Percentiles rank a stretch among this genome's conserved stretches.
Conservation (phyloP, 495 filamentous ascomycete species). For the Trichoderma asperelloides region DNA sequence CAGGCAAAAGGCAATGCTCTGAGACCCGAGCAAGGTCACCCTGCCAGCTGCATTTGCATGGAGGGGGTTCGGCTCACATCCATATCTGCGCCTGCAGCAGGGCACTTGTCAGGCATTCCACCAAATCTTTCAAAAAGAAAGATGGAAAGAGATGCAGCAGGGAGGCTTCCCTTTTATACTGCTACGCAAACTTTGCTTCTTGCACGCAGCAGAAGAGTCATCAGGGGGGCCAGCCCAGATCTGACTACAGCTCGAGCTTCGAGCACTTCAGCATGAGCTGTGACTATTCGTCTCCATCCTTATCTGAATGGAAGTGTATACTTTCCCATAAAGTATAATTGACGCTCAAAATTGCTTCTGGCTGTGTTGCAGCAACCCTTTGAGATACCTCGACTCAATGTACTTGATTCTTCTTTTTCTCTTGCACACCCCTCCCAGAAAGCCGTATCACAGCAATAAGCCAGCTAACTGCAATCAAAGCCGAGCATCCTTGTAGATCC, state of each 20-base stretch:
- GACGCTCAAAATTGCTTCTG: neutral
- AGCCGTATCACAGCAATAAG: neutral
- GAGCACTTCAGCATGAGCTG: neutral
- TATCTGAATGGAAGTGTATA: neutral
- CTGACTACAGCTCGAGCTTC: constrained; percentile 5
- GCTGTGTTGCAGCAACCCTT: neutral
- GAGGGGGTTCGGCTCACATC: neutral
- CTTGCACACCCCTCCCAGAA: neutral
- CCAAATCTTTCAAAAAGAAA: neutral
- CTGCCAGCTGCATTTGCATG: neutral
- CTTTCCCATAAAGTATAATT: neutral
- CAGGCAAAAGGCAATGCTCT: neutral
- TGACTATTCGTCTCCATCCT: constrained; percentile 5
- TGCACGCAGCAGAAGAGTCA: constrained; percentile 2
- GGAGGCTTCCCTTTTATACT: constrained; percentile 1
- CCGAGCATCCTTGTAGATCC: neutral
- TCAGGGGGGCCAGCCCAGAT: neutral
- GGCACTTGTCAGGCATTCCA: neutral
- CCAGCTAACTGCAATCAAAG: neutral
- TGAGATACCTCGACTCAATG: neutral
- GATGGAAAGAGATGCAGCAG: neutral
- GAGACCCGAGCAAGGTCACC: neutral
- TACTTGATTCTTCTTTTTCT: neutral
- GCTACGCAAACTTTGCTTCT: constrained; percentile 6
- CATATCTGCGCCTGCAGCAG: neutral